Conservation (phyloP, 371 early-diverging fungal genomes). For the Zancudomyces culisetae region DNA sequence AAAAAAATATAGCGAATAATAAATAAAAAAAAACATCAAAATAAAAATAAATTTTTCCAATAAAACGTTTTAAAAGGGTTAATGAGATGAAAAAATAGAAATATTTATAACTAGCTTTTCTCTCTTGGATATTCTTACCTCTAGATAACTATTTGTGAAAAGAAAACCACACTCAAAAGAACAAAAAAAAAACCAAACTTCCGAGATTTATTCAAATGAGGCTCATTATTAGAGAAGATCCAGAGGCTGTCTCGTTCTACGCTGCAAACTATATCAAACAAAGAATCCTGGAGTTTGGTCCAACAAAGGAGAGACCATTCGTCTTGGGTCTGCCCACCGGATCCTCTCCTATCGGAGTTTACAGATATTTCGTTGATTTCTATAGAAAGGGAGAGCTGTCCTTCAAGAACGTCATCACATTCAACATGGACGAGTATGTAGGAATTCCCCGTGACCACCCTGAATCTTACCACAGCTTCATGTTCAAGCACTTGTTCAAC, state of each 20-base stretch:
- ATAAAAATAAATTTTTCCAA: no score
- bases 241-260: slow-evolving; percentile 22
- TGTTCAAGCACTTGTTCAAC: slow-evolving; percentile 68
- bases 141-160: neutral
- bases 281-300: slow-evolving; percentile 57
- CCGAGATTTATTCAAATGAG: slow-evolving; percentile 11
- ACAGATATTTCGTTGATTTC: slow-evolving; percentile 35
- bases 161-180: neutral
- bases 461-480: slow-evolving; percentile 73
- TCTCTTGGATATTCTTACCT: no score
- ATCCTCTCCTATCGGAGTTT: slow-evolving; percentile 60
- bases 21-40: no score
- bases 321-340: slow-evolving; percentile 75
- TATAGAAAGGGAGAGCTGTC: slow-evolving; percentile 32
- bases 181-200: neutral
- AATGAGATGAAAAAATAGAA: no score
- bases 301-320: slow-evolving; percentile 53
- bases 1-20: no score
- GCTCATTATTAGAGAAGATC: slow-evolving; percentile 24
- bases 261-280: slow-evolving; percentile 58
- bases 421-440: slow-evolving; percentile 42
- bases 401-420: slow-evolving; percentile 38
- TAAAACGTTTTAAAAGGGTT: no score
- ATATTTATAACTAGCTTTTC: no score
- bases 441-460: slow-evolving; percentile 47